Conservation (phyloP, 352 stramenopile species). For the Globisporangium nagaii region DNA sequence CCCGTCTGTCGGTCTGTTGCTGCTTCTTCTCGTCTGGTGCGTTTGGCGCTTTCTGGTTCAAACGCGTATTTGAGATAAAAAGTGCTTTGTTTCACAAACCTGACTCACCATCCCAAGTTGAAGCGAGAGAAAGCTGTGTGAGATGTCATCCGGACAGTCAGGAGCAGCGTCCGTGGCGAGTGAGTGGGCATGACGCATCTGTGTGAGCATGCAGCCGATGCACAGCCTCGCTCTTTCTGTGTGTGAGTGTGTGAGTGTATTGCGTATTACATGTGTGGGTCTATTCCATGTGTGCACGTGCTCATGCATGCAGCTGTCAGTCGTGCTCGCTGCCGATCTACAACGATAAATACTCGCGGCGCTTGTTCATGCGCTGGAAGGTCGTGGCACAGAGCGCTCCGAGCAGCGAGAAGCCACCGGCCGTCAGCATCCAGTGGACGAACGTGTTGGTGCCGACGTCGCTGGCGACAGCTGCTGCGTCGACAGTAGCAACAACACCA, state of each 20-base stretch:
- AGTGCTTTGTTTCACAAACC: no score
- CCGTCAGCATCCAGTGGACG: slow-evolving; percentile 8
- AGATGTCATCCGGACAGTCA: no score
- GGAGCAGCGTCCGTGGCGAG: no score
- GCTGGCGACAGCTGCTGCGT: no score
- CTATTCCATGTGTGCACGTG: not conserved
- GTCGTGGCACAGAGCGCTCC: slow-evolving; percentile 9
- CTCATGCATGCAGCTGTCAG: no score
- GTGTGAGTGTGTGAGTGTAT: not conserved
- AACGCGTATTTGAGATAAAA: not conserved
- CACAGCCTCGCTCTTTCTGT: no score
- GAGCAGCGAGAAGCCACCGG: slow-evolving; percentile 6
- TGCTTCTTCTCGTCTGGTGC: not conserved
- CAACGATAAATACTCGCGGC: slow-evolving; percentile 13
- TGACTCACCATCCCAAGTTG: no score
- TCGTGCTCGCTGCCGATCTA: no score
- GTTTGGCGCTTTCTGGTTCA: not conserved
- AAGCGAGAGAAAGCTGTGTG: no score
- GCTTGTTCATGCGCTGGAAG: slow-evolving; percentile 14
- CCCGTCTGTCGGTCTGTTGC: not conserved
- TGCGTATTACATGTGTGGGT: not conserved
- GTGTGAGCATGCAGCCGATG: not conserved
- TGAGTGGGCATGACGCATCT: not conserved
- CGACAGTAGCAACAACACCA: not conserved
- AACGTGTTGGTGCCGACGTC: not conserved